A percentile compares a stretch with the other conserved stretches of the same genome.
These are phyloP conservation scores for Blakeslea trispora DNA, from an alignment of 371 early-diverging fungal species.

Conservation along the genomic window DNA sequence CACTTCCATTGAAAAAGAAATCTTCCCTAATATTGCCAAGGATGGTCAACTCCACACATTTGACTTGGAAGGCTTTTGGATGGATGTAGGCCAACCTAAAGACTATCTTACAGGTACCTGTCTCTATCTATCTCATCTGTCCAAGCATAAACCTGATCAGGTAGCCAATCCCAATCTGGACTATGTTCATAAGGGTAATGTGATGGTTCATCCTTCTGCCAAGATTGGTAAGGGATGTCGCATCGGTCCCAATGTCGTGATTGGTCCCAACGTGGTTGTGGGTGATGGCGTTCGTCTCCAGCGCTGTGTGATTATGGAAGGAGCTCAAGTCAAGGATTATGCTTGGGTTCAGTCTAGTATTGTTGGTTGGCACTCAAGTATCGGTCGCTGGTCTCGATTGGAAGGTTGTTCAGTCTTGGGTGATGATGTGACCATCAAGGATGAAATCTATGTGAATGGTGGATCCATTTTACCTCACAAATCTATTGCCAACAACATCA, in stretches of 20 bases:
- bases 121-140: conserved; percentile 86
- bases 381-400: conserved; percentile 94
- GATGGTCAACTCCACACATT: conserved; percentile 89
- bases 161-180: conserved; percentile 69
- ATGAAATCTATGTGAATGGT: conserved; percentile 95
- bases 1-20: conserved; percentile 98
- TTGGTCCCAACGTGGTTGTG: conserved; percentile 92
- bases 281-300: conserved; percentile 96
- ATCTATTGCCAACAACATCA: conserved; percentile 81
- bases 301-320: conserved; percentile 92
- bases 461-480: conserved; percentile 96
- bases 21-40: conserved; percentile 95
- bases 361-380: conserved; percentile 96
- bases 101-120: conserved; percentile 97
- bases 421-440: conserved; percentile 92
- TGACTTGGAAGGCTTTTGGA: conserved; percentile 99
- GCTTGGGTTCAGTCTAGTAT: conserved; percentile 93
- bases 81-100: conserved; percentile 99
- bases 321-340: conserved; percentile 85
- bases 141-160: conserved; percentile 72
- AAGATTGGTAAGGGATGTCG: conserved; percentile 93
- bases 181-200: conserved; percentile 83
- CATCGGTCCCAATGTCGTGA: conserved; percentile 94
- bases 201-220: conserved; percentile 90
- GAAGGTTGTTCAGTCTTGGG: conserved; percentile 95